Conservation (phyloP, 1,284 basidiomycete genomes). For the Malassezia furfur region DNA sequence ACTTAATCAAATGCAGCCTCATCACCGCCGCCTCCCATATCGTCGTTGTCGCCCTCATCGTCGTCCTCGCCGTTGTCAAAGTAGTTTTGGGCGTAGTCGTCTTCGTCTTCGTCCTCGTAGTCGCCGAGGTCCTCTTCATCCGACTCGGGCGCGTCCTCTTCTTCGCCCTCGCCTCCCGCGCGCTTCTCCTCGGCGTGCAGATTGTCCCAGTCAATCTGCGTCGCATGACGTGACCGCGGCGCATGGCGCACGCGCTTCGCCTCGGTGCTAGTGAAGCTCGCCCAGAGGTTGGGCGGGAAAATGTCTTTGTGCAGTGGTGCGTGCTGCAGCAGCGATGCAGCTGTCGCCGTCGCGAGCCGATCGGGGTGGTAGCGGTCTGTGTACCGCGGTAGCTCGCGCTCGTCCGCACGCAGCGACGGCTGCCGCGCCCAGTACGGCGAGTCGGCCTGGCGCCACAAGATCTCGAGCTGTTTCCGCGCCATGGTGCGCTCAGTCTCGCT, state of each 20-base stretch:
- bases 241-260: conserved; percentile 21
- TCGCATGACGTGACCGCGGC: not conserved
- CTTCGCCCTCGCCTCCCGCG: conserved; percentile 24
- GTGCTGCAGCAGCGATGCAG: conserved; percentile 17
- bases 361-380: conserved; percentile 36
- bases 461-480: conserved; percentile 9
- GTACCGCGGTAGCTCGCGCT: conserved; percentile 28
- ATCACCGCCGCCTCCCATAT: conserved; percentile 20
- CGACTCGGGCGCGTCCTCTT: conserved; percentile 26
- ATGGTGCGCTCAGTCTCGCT: not conserved
- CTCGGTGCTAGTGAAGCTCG: conserved; percentile 39
- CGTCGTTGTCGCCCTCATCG: conserved; percentile 32
- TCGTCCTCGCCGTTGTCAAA: conserved; percentile 47
- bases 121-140: conserved; percentile 40
- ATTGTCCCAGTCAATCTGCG: conserved; percentile 36
- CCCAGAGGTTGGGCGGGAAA: conserved; percentile 40
- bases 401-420: not conserved
- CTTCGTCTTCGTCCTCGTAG: conserved; percentile 46
- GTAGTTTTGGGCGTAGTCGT: conserved; percentile 46
- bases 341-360: conserved; percentile 3
- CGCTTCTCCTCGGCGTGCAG: conserved; percentile 31
- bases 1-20: conserved; percentile 36
- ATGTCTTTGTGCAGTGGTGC: conserved; percentile 35
- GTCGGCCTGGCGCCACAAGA: conserved; percentile 2
- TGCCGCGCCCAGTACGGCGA: conserved; percentile 15